These are phyloP conservation scores for Vitis hybrid DNA, from an alignment of 177 flowering plant species.

Conservation along the genomic window DNA sequence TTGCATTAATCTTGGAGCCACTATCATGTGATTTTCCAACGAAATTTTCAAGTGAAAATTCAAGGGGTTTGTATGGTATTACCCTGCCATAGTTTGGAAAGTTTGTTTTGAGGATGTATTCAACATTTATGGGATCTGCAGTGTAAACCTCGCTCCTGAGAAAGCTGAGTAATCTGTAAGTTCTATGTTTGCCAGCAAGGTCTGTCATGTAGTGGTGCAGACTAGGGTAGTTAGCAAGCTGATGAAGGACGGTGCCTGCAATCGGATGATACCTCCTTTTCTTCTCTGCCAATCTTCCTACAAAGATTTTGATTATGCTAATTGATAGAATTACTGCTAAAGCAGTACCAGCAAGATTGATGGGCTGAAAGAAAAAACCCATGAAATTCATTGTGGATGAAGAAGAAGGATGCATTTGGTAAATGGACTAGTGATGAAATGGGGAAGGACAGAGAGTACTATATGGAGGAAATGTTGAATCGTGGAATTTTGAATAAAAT, in stretches of 20 bases:
- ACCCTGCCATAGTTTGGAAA: slow-evolving; percentile 45
- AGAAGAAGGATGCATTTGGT: neutral
- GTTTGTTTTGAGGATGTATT: slow-evolving; percentile 41
- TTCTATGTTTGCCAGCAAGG: slow-evolving; percentile 44
- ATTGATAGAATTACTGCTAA: slow-evolving; percentile 4
- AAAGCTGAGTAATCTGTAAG: slow-evolving; percentile 44
- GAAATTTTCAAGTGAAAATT: no score
- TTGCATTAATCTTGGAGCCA: no score
- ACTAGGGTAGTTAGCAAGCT: slow-evolving; percentile 47
- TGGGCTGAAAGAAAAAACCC: slow-evolving; percentile 8
- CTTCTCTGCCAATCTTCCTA: neutral
- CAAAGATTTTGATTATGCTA: slow-evolving; percentile 1
- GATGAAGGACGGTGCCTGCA: slow-evolving; percentile 48
- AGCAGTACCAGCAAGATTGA: slow-evolving; percentile 5
- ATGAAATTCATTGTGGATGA: slow-evolving; percentile 4
- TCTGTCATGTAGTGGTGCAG: slow-evolving; percentile 59
- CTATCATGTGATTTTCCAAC: neutral
- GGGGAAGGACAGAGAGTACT: no score
- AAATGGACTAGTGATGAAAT: no score
- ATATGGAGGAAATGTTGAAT: no score
- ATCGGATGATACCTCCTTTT: slow-evolving; percentile 43
- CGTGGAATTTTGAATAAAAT: no score
- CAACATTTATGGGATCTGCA: slow-evolving; percentile 39
- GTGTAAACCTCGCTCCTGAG: slow-evolving; percentile 31
- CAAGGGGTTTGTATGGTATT: neutral